These are phyloP conservation scores for Macadamia integrifolia DNA, from an alignment of 164 flowering plant genomes.

Conservation along the genomic window DNA sequence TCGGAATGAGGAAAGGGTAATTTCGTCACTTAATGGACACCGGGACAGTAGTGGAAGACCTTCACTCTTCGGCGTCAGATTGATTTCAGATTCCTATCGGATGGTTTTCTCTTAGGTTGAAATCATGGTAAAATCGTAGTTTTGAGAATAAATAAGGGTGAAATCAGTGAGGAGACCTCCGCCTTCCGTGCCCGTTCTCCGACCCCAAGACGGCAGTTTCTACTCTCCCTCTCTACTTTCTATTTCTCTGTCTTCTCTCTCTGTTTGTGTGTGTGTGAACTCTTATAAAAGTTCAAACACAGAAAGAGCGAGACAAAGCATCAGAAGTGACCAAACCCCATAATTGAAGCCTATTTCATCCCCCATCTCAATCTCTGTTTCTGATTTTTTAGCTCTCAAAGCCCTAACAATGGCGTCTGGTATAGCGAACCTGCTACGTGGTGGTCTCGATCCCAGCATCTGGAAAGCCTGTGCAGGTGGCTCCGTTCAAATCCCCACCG, in stretches of 20 bases:
- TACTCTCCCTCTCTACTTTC: not conserved
- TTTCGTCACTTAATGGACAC: too few relatives aligned
- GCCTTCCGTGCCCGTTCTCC: not conserved
- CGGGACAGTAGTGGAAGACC: too few relatives aligned
- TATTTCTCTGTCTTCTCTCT: not conserved
- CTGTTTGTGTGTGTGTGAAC: not conserved
- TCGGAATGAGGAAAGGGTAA: too few relatives aligned
- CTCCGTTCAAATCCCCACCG: conserved; percentile 38
- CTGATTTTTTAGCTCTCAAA: not conserved
- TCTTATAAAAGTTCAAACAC: not conserved
- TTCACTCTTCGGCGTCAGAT: too few relatives aligned
- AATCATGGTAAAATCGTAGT: not conserved
- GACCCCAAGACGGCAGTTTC: not conserved
- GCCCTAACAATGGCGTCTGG: not conserved
- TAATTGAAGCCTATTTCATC: too few relatives aligned
- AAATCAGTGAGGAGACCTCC: not conserved
- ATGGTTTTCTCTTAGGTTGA: too few relatives aligned
- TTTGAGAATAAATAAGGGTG: not conserved
- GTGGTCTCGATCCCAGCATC: conserved; percentile 33
- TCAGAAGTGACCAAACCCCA: not conserved
- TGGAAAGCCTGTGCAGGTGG: conserved; percentile 73
- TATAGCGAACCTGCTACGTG: not conserved
- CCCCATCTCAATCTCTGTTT: too few relatives aligned
- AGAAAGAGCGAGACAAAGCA: not conserved
- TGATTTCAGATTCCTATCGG: too few relatives aligned